Conservation (phyloP, 2,329 filamentous ascomycete genomes). For the Taxawa tesnikishii region DNA sequence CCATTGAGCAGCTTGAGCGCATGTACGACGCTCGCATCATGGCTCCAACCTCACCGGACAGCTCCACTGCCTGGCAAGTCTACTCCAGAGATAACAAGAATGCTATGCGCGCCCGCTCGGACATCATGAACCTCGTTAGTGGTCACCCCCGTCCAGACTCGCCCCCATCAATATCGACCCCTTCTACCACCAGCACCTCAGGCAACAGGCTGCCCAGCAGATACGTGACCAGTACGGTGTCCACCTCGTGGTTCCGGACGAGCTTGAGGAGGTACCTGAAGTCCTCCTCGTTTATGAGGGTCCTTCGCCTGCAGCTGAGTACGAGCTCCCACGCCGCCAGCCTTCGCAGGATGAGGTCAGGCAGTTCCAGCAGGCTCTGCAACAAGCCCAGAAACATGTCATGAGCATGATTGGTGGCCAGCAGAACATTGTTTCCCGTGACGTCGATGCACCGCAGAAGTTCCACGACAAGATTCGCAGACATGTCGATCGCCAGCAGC, state of each 20-base stretch:
- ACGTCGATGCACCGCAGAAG: conserved; percentile 43
- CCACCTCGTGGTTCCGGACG: conserved; percentile 58
- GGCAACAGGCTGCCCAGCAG: conserved; percentile 48
- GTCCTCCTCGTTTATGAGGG: conserved; percentile 67
- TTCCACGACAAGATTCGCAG: conserved; percentile 53
- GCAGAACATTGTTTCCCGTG: conserved; percentile 40
- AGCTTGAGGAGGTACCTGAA: conserved; percentile 45
- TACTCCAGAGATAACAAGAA: conserved; percentile 82
- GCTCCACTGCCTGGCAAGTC: conserved; percentile 71
- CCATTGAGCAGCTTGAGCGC: conserved; percentile 71
- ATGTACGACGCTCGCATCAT: conserved; percentile 79
- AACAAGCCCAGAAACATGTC: conserved; percentile 47
- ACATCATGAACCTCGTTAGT: conserved; percentile 61
- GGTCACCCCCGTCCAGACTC: conserved; percentile 65
- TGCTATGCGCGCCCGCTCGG: conserved; percentile 59
- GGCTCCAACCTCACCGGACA: conserved; percentile 57
- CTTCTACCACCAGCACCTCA: conserved; percentile 66
- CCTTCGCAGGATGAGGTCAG: conserved; percentile 43
- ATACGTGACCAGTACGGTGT: conserved; percentile 61
- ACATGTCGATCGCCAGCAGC: conserved; percentile 46
- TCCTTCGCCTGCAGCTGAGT: conserved; percentile 37
- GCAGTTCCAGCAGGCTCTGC: conserved; percentile 44
- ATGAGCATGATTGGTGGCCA: conserved; percentile 41
- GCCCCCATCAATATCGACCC: conserved; percentile 56
- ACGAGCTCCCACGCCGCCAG: conserved; percentile 42